Percentiles rank a stretch among this genome's conserved stretches.
These are phyloP conservation scores for Pezicula radicicola DNA, from an alignment of 2,329 filamentous ascomycete species.

Conservation along the genomic window DNA sequence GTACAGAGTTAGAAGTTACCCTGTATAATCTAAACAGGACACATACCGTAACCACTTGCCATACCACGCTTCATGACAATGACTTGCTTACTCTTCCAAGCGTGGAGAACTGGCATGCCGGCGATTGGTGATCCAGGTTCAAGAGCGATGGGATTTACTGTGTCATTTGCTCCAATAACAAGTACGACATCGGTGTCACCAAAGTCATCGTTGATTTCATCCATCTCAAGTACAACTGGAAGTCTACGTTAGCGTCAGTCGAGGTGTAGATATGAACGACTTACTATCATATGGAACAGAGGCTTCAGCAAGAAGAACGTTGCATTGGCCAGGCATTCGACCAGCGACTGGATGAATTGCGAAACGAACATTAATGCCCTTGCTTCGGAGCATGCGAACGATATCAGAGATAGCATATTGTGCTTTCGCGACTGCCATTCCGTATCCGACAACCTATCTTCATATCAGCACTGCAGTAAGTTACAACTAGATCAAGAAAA, in stretches of 20 bases:
- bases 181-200: constrained; percentile 79
- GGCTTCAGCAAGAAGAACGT: constrained; percentile 84
- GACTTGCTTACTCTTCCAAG: constrained; percentile 92
- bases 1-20: constrained; percentile 1
- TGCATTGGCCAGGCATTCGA: constrained; percentile 91
- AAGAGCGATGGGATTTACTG: constrained; percentile 85
- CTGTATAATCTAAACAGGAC: background rate
- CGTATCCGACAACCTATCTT: constrained; percentile 66
- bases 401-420: constrained; percentile 90
- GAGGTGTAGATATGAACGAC: constrained; percentile 12
- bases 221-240: constrained; percentile 81
- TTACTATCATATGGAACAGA: constrained; percentile 79
- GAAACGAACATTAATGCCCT: constrained; percentile 79
- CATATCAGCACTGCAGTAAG: constrained; percentile 32
- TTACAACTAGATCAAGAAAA: background rate
- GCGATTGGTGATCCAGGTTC: constrained; percentile 82
- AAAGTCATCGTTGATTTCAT: constrained; percentile 94
- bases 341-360: constrained; percentile 89
- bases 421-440: constrained; percentile 92
- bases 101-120: constrained; percentile 89
- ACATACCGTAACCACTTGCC: constrained; percentile 79
- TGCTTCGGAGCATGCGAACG: constrained; percentile 67
- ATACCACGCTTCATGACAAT: constrained; percentile 92
- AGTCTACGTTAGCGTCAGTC: constrained; percentile 2
- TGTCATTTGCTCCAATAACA: constrained; percentile 90